phyloP scores from a whole-genome alignment of 768 basidiomycete species.

The Mycena vulgaris region DNA sequence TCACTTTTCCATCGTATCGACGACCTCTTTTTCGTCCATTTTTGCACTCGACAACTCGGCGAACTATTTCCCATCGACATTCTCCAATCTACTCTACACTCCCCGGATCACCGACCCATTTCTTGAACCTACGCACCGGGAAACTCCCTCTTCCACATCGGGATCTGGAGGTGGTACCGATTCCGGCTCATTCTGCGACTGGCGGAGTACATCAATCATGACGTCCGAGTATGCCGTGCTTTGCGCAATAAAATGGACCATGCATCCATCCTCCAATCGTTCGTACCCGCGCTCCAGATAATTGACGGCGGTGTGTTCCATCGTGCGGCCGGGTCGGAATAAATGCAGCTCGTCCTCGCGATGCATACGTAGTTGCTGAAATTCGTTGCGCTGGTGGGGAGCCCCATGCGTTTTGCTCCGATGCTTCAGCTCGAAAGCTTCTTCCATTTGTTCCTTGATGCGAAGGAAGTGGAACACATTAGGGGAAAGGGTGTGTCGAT shows the following conservation, averaged over 20 bases:
- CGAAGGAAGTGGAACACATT: conserved; percentile 33
- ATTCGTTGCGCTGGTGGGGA: conserved; percentile 29
- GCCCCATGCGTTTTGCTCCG: conserved; percentile 25
- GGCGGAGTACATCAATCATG: conserved; percentile 12
- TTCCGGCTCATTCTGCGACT: neutral
- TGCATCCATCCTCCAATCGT: conserved; percentile 12
- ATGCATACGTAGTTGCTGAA: conserved; percentile 21
- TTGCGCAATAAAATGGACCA: conserved; percentile 18
- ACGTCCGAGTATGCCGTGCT: conserved; percentile 25
- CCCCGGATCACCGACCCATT: too few relatives aligned
- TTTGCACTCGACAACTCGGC: too few relatives aligned
- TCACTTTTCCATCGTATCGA: too few relatives aligned
- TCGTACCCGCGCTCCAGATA: conserved; percentile 27
- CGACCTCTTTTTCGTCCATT: too few relatives aligned
- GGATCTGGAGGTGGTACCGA: neutral
- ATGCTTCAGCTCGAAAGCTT: conserved; percentile 22
- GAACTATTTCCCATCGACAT: too few relatives aligned
- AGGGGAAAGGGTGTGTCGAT: conserved; percentile 28
- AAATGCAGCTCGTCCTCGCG: conserved; percentile 30
- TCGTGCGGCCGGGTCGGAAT: conserved; percentile 23
- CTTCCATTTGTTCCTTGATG: conserved; percentile 30
- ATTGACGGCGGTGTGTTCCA: conserved; percentile 15
- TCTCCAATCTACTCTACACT: too few relatives aligned
- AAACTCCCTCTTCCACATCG: too few relatives aligned
- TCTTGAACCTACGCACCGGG: too few relatives aligned